Conservation (phyloP, 2,329 filamentous ascomycete species). For the Pseudogymnoascus sp. region DNA sequence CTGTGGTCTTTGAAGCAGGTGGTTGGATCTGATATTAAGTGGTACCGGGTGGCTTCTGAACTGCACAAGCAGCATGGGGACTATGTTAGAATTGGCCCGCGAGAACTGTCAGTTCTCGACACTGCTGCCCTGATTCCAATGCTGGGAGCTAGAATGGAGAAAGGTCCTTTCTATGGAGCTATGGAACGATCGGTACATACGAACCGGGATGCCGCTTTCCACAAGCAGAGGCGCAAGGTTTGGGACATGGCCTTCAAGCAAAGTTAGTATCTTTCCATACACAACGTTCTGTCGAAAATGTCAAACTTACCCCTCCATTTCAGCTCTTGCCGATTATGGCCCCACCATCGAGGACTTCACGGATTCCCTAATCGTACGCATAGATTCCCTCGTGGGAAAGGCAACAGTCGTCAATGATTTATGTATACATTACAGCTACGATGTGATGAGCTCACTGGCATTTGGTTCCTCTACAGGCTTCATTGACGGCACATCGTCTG, state of each 20-base stretch:
- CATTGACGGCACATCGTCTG: conserved; percentile 12
- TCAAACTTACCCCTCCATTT: not conserved
- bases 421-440: conserved; percentile 23
- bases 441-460: conserved; percentile 25
- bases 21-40: conserved; percentile 14
- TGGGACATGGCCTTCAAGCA: conserved; percentile 6
- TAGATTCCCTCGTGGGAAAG: conserved; percentile 15
- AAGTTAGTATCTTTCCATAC: not conserved
- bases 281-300: not conserved
- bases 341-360: conserved; percentile 16
- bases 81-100: conserved; percentile 20
- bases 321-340: conserved; percentile 21
- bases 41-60: conserved; percentile 10
- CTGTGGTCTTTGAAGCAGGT: conserved; percentile 17
- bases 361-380: conserved; percentile 16
- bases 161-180: conserved; percentile 22
- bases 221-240: conserved; percentile 18
- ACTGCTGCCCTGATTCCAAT: conserved; percentile 19
- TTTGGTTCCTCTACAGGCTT: conserved; percentile 17
- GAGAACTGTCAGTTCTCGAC: conserved; percentile 17
- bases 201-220: conserved; percentile 16
- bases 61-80: conserved; percentile 22
- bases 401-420: conserved; percentile 18
- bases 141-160: conserved; percentile 16
- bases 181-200: conserved; percentile 14